Evolutionary conservation across 345 rosid genomes (phyloP), one percentile per base, ranked within the genome.

Genomic region (Citrus cavaleriei): DNA sequence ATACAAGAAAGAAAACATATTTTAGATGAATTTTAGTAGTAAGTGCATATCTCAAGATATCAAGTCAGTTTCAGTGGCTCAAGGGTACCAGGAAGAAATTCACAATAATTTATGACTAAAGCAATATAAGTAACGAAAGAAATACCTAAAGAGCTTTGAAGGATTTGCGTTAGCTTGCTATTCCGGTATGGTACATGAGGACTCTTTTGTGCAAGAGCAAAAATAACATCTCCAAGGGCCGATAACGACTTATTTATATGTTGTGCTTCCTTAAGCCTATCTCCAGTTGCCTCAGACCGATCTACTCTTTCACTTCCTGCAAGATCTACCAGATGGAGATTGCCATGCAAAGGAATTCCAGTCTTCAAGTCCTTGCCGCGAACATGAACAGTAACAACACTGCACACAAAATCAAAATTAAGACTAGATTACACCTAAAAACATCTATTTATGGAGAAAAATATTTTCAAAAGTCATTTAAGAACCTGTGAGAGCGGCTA

Each of bases 221-320:
- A 97, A 77, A 97, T 90, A 3, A 97, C 99, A 74, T 97, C 98
- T 68, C 99, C 99, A 28, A 97, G 94, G 40, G 99, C 90, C 22
- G 99, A 92, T 6, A 97, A 84, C 0, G 98, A 96, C 83, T 89
- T 97, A 90, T 97, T 97, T 84, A 97, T 97, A 81, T 97, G 98
- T 81, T 97, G 99, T 70, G 98, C 98, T 87, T 96, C 99, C 82
- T 65, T 91, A 4, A 96, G 93, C 79, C 98, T 83, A 14, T 91
- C 97, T 73, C 98, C 99, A 24, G 85, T 94, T 63, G 84, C 99
- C 84, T 94, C 99, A 12, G 98, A 91, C 18, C 97, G 93, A 83
- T 97, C 99, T 10, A 97, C 91, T 77, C 99, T 88, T 82, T 97
- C 99, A 81, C 99, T 97, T 75, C 99, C 99, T 18, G 99, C 99